phyloP scores from a whole-genome alignment of 257 asterid species.

The Asclepias syriaca region DNA sequence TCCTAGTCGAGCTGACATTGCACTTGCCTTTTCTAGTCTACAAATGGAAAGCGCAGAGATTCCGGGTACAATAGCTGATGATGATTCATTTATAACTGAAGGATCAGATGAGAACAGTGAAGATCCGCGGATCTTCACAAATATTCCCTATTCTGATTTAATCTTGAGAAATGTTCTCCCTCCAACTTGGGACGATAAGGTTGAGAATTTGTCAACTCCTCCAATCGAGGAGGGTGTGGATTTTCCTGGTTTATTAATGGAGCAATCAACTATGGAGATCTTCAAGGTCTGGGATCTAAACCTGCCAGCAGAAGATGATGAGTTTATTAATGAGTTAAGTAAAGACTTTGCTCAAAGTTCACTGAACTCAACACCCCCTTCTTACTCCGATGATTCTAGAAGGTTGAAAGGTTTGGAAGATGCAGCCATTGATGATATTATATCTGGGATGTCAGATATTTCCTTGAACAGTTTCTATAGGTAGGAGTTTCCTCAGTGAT shows the following conservation, averaged over 20 bases:
- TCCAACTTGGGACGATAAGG: constrained; percentile 47
- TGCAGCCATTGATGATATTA: constrained; percentile 36
- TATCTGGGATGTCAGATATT: constrained; percentile 54
- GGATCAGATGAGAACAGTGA: constrained; percentile 20
- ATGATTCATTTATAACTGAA: constrained; percentile 14
- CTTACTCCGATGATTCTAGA: constrained; percentile 24
- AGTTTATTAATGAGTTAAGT: constrained; percentile 21
- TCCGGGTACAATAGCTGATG: constrained; percentile 13
- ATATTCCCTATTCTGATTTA: constrained; percentile 35
- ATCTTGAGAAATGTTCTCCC: constrained; percentile 39
- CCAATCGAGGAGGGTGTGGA: constrained; percentile 30
- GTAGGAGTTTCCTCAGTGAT: constrained; percentile 1
- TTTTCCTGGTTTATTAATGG: constrained; percentile 25
- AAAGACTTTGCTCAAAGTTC: constrained; percentile 26
- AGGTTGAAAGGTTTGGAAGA: constrained; percentile 24
- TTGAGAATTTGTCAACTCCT: constrained; percentile 22
- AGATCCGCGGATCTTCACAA: constrained; percentile 15
- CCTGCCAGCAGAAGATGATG: constrained; percentile 31
- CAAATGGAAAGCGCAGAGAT: constrained; percentile 11
- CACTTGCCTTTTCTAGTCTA: constrained; percentile 10
- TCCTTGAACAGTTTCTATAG: constrained; percentile 26
- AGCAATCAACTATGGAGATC: constrained; percentile 26
- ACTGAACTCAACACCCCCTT: constrained; percentile 14
- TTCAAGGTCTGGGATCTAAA: constrained; percentile 48
- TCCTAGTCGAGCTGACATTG: constrained; percentile 18